Conservation (phyloP, 2,329 filamentous ascomycete genomes). For the Diaporthe citri region DNA sequence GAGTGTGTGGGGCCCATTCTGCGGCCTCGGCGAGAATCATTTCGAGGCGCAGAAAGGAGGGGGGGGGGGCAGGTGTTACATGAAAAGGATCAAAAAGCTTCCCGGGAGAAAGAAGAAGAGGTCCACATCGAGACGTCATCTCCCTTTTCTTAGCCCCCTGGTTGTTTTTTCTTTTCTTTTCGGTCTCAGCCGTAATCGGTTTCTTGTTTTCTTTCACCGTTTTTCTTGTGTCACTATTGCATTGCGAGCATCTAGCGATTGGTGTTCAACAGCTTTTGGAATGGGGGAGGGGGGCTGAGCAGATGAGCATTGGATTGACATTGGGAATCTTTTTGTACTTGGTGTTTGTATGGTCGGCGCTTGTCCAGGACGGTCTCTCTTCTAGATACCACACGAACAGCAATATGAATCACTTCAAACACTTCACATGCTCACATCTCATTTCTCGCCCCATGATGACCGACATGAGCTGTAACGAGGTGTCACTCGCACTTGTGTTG, state of each 20-base stretch:
- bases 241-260: constrained; percentile 37
- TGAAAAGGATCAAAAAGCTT: constrained; percentile 32
- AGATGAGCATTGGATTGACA: constrained; percentile 20
- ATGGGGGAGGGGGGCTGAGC: constrained; percentile 24
- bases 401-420: constrained; percentile 29
- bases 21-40: constrained; percentile 25
- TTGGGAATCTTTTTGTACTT: not conserved
- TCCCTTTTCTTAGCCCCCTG: not conserved
- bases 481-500: not conserved
- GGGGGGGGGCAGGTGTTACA: constrained; percentile 20
- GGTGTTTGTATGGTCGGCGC: constrained; percentile 24
- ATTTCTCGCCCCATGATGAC: not conserved
- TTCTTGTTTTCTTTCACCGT: constrained; percentile 10
- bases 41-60: constrained; percentile 12
- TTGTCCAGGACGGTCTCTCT: constrained; percentile 23
- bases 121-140: constrained; percentile 17
- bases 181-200: not conserved
- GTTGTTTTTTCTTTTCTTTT: not conserved
- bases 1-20: constrained; percentile 23
- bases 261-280: constrained; percentile 20
- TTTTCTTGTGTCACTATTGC: constrained; percentile 28
- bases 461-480: constrained; percentile 6
- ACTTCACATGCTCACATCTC: not conserved
- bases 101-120: not conserved
- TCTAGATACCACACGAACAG: constrained; percentile 26